Base-by-base conservation (phyloP, 768 basidiomycete species). In the Obba rivulosa region DNA sequence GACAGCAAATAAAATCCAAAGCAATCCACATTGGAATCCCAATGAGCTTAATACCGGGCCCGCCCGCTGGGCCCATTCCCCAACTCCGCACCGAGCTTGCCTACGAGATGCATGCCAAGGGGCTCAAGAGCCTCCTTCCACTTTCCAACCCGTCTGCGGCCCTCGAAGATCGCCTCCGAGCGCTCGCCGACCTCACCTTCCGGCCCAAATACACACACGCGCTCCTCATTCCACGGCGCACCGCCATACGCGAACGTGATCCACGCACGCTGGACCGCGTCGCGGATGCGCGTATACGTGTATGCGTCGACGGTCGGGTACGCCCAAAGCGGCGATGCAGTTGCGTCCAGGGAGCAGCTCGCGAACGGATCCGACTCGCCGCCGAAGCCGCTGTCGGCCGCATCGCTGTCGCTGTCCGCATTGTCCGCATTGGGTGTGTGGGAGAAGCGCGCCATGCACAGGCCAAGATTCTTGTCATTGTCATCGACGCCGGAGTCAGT, bases 171-270 rank as follows among this genome's bases (percentile, higher is more conserved):
- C 22, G 69, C 65, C 46, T 62, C 68, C 13, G 77, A 79, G 41
- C 87, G 77, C 63, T 87, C 86, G 40, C 87, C 87, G 0, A 78
- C 79, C 66, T 90, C 87, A 45, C 87, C 87, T 61, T 89, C 87
- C 0, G 87, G 87, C 3, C 87, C 87, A 55, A 90, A 87, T 17
- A 90, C 85, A 62, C 76, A 88, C 41, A 87, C 76, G 65, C 79
- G 84, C 50, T 80, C 77, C 50, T 75, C 77, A 48, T 67, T 68
- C 86, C 87, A 90, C 8, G 87, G 87, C 3, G 70, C 75, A 61
- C 85, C 80, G 4, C 85, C 86, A 61, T 86, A 63, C 5, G 87
- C 85, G 48, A 90, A 90, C 18, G 80, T 61, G 20, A 89, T 75
- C 87, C 87, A 90, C 36, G 78, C 74, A 53, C 79, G 76, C 62